These are phyloP conservation scores for Tephrocybe rancida DNA, from an alignment of 768 basidiomycete genomes.

Conservation along the genomic window DNA sequence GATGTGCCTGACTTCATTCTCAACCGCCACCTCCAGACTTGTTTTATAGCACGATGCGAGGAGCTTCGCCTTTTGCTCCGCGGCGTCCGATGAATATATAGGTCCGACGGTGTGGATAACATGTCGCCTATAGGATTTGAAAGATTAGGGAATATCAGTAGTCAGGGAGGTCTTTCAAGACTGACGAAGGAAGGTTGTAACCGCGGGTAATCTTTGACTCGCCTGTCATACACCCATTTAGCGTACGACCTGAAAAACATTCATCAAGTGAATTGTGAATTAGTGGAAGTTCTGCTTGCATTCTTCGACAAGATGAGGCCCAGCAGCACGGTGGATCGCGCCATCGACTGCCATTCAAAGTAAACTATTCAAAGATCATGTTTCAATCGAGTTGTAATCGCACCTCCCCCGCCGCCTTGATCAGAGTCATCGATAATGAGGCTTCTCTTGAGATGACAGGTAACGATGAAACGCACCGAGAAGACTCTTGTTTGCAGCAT, in stretches of 20 bases:
- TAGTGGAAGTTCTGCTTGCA: slow-evolving; percentile 45
- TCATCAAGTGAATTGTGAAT: slow-evolving; percentile 1
- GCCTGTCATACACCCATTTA: slow-evolving; percentile 73
- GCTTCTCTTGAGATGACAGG: neutral
- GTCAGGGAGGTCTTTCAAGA: neutral
- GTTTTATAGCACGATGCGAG: slow-evolving; percentile 70
- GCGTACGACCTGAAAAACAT: slow-evolving; percentile 51
- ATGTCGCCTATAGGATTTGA: slow-evolving; percentile 42
- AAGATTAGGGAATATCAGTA: slow-evolving; percentile 1
- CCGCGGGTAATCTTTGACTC: slow-evolving; percentile 80
- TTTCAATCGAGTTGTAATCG: slow-evolving; percentile 18
- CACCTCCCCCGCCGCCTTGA: slow-evolving; percentile 79
- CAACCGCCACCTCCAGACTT: slow-evolving; percentile 62
- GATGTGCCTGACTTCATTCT: slow-evolving; percentile 63
- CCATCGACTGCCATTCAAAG: slow-evolving; percentile 62
- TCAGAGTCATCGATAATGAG: neutral
- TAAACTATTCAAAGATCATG: neutral
- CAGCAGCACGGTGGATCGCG: slow-evolving; percentile 80
- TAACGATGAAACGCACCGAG: slow-evolving; percentile 49
- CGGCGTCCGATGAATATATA: slow-evolving; percentile 47
- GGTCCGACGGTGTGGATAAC: slow-evolving; percentile 88
- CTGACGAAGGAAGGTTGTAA: slow-evolving; percentile 77
- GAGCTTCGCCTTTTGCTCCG: slow-evolving; percentile 48
- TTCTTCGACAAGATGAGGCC: slow-evolving; percentile 63
- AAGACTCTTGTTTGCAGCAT: slow-evolving; percentile 77